Percentiles rank a stretch among this genome's conserved stretches.
Conservation (phyloP, 371 early-diverging fungal species). For the Lichtheimia ornata region DNA sequence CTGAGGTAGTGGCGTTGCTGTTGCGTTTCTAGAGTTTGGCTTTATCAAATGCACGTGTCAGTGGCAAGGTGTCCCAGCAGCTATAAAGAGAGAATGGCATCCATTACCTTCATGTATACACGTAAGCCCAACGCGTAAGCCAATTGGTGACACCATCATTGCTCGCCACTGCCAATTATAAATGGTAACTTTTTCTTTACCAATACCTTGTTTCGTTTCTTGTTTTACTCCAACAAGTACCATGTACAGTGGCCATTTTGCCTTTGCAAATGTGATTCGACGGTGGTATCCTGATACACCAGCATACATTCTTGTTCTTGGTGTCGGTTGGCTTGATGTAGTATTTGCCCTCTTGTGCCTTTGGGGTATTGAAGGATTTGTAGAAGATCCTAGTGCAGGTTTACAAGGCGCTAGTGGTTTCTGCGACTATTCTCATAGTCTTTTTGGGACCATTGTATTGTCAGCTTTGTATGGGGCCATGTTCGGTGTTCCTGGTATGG, state of each 20-base stretch:
- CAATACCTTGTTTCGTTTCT: too few relatives aligned
- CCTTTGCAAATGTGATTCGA: not conserved
- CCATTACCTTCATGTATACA: too few relatives aligned
- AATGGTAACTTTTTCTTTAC: too few relatives aligned
- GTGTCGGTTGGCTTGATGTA: conserved; percentile 4
- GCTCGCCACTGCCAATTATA: too few relatives aligned
- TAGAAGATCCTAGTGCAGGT: not conserved
- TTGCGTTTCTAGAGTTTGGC: too few relatives aligned
- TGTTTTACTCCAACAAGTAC: too few relatives aligned
- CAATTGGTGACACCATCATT: too few relatives aligned
- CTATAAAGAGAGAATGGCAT: too few relatives aligned
- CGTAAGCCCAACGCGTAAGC: too few relatives aligned
- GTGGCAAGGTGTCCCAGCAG: too few relatives aligned
- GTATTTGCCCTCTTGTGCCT: not conserved
- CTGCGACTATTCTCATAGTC: conserved; percentile 10
- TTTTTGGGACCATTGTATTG: not conserved
- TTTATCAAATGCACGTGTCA: too few relatives aligned
- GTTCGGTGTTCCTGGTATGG: conserved; percentile 1
- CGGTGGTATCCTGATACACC: conserved; percentile 4
- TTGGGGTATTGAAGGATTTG: conserved; percentile 9
- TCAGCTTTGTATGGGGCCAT: not conserved
- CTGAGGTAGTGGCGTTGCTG: too few relatives aligned
- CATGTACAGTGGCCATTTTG: conserved; percentile 13
- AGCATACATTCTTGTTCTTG: not conserved
- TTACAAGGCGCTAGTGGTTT: not conserved